These are phyloP conservation scores for Acanthamoeba royreba DNA, from an alignment of 208 protist genomes.

Conservation along the genomic window DNA sequence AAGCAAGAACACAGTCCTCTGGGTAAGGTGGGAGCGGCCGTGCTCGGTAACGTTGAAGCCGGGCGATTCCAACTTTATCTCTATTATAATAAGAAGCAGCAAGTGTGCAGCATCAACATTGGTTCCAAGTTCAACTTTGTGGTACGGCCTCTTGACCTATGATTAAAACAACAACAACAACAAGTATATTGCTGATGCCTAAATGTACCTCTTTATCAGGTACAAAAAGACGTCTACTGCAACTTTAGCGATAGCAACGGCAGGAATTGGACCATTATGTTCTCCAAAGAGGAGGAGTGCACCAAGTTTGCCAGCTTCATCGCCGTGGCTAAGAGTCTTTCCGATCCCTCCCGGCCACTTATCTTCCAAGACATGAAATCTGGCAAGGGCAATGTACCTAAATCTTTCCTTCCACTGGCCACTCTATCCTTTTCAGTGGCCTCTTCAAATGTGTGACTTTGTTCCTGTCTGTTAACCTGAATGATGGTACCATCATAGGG, in stretches of 20 bases:
- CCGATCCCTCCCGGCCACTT: not conserved
- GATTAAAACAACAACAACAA: no score
- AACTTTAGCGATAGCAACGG: slow-evolving; percentile 18
- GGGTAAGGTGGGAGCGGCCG: slow-evolving; percentile 27
- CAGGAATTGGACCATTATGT: slow-evolving; percentile 1
- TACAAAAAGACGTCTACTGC: slow-evolving; percentile 25
- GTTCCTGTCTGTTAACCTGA: no score
- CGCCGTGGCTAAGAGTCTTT: not conserved
- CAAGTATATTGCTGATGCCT: no score
- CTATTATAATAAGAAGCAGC: slow-evolving; percentile 40
- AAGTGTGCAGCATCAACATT: slow-evolving; percentile 29
- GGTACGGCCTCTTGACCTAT: no score
- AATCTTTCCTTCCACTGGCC: not conserved
- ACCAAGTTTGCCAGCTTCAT: not conserved
- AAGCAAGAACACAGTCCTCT: slow-evolving; percentile 6
- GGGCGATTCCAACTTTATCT: not conserved
- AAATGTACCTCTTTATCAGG: no score
- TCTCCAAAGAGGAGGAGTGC: not conserved
- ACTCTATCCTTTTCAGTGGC: no score
- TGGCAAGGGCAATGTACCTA: slow-evolving; percentile 15
- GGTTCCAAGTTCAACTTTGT: slow-evolving; percentile 3
- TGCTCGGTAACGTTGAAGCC: not conserved
- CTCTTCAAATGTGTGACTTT: no score
- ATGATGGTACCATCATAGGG: no score
- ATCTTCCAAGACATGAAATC: not conserved